Conservation (phyloP, 176 grass and related monocot species). For the Triticum dicoccoides region DNA sequence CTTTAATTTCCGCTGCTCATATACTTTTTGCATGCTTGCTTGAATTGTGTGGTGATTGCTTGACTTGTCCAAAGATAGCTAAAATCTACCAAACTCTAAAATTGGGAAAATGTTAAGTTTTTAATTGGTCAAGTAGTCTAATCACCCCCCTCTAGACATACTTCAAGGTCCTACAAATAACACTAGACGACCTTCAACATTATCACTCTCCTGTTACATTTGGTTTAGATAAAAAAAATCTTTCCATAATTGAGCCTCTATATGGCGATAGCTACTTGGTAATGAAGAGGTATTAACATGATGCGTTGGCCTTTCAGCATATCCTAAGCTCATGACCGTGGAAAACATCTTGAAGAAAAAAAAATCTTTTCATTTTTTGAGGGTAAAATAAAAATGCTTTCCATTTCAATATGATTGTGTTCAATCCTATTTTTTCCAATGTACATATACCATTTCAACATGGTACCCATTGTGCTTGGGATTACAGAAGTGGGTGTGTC, state of each 20-base stretch:
- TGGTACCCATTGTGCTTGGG: neutral
- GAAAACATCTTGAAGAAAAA: neutral
- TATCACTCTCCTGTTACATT: neutral
- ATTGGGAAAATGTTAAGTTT: too few relatives aligned
- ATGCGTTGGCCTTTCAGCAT: neutral
- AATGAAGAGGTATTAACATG: neutral
- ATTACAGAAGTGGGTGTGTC: slow-evolving; percentile 2
- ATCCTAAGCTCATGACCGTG: neutral
- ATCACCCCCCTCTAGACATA: too few relatives aligned
- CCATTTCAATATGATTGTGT: slow-evolving; percentile 9
- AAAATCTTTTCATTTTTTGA: neutral
- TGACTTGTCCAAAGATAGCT: too few relatives aligned
- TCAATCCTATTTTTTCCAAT: slow-evolving; percentile 31
- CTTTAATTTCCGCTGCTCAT: too few relatives aligned
- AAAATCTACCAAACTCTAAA: too few relatives aligned
- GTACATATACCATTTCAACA: slow-evolving; percentile 42
- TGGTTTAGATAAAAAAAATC: neutral
- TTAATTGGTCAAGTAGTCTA: too few relatives aligned
- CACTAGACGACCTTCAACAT: neutral
- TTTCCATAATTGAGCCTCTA: neutral
- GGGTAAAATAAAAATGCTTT: neutral
- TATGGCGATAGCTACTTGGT: neutral
- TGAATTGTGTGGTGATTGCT: too few relatives aligned
- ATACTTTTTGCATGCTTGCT: too few relatives aligned
- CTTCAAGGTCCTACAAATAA: neutral